Percentiles rank a stretch among this genome's conserved stretches.
These are phyloP conservation scores for Prosopis cineraria DNA, from an alignment of 306 rosid species.

Conservation along the genomic window DNA sequence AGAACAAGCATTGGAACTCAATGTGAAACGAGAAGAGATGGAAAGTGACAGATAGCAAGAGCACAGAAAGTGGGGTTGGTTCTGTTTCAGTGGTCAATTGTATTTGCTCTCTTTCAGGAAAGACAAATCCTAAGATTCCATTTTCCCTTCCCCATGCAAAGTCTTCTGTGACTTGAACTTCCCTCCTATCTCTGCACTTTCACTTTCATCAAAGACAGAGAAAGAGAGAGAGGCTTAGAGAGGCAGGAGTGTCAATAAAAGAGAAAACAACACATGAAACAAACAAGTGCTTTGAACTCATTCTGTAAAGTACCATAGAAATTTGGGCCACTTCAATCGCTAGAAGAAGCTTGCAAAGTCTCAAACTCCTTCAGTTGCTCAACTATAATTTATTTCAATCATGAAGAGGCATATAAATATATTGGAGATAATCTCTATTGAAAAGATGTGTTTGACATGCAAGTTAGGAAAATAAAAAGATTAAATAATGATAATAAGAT, in stretches of 20 bases:
- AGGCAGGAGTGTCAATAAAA: conserved; percentile 55
- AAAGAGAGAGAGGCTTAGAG: conserved; percentile 34
- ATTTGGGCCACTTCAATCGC: conserved; percentile 52
- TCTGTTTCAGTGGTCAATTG: conserved; percentile 51
- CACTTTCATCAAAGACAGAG: conserved; percentile 57
- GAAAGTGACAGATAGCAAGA: conserved; percentile 48
- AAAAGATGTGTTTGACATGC: neutral
- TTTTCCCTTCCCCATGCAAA: conserved; percentile 53
- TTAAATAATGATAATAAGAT: too few species aligned
- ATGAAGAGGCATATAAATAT: neutral
- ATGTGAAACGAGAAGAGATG: conserved; percentile 42
- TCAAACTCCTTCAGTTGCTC: conserved; percentile 12
- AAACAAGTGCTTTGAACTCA: conserved; percentile 52
- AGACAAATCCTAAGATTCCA: conserved; percentile 84
- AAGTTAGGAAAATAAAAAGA: too few species aligned
- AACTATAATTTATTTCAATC: neutral
- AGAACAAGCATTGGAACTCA: conserved; percentile 39
- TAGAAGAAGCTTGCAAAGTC: conserved; percentile 46
- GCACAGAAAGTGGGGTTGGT: conserved; percentile 57
- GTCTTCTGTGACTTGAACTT: conserved; percentile 48
- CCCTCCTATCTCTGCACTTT: conserved; percentile 57
- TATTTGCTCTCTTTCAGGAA: conserved; percentile 56
- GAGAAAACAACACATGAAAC: conserved; percentile 75
- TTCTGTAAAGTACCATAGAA: conserved; percentile 52
- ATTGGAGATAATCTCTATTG: neutral